A percentile compares a stretch with the other conserved stretches of the same genome.
phyloP scores from a whole-genome alignment of 352 stramenopile genomes.

The Phytopythium cucurbitacearum region DNA sequence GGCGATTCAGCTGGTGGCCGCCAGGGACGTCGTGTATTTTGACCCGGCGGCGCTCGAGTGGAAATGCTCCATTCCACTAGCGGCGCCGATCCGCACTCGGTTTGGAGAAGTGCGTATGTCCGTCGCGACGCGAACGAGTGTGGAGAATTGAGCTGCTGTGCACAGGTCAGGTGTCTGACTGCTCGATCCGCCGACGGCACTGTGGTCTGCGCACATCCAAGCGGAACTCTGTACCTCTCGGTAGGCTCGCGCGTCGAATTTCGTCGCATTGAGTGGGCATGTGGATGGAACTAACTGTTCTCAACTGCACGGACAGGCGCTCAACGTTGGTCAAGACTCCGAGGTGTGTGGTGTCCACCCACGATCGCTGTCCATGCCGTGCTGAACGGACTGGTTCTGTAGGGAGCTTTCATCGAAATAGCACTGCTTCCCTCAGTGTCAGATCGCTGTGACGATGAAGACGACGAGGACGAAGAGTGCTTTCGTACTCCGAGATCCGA shows the following conservation, averaged over 20 bases:
- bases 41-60: conserved; percentile 32
- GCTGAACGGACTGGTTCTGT: neutral
- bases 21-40: conserved; percentile 47
- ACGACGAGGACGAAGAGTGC: conserved; percentile 7
- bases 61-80: conserved; percentile 34
- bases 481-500: neutral
- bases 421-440: conserved; percentile 5
- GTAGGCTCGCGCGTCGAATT: conserved; percentile 14
- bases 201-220: conserved; percentile 42
- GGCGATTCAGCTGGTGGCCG: conserved; percentile 39
- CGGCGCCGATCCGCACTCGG: conserved; percentile 32
- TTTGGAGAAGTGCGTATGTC: conserved; percentile 40
- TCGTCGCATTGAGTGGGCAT: neutral
- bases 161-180: conserved; percentile 33
- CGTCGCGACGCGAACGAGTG: neutral
- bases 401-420: conserved; percentile 30
- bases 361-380: neutral
- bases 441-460: conserved; percentile 4
- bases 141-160: neutral
- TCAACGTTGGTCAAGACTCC: conserved; percentile 27
- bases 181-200: conserved; percentile 45
- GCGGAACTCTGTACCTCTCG: conserved; percentile 37
- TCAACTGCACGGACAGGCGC: neutral
- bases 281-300: neutral
- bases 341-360: conserved; percentile 15